Evolutionary conservation across 768 basidiomycete species (phyloP).

Genomic region (Pisolithus tinctorius): DNA sequence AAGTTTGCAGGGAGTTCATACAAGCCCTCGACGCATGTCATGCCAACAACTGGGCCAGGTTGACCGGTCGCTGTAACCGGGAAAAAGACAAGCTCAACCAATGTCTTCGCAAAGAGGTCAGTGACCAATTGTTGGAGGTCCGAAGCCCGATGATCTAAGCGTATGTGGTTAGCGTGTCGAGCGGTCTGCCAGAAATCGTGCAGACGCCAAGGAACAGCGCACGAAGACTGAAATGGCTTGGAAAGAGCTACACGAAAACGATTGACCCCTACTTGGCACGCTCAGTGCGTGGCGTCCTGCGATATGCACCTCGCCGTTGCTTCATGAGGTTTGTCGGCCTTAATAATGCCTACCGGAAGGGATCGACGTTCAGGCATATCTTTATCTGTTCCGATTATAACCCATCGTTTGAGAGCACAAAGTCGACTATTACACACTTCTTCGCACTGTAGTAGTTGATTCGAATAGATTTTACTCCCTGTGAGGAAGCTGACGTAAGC

Average conservation of each 20-base stretch:
- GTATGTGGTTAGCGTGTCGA: constrained; percentile 41
- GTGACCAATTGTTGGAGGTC: constrained; percentile 2
- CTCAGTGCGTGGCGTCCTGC: too few species aligned
- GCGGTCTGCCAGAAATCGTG: constrained; percentile 54
- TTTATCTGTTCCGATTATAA: too few species aligned
- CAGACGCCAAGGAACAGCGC: constrained; percentile 49
- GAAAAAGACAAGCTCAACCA: constrained; percentile 61
- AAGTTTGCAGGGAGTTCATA: constrained; percentile 73
- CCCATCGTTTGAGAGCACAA: too few species aligned
- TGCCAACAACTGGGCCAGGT: constrained; percentile 51
- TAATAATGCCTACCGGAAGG: too few species aligned
- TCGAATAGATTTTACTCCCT: too few species aligned
- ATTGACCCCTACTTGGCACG: constrained; percentile 10
- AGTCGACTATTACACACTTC: too few species aligned
- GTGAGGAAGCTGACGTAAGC: too few species aligned
- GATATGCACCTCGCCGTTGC: too few species aligned
- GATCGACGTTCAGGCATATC: too few species aligned
- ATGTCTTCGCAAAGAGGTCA: constrained; percentile 68
- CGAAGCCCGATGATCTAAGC: neutral
- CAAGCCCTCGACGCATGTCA: constrained; percentile 72
- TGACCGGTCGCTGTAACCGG: constrained; percentile 64
- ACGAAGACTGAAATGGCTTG: constrained; percentile 52
- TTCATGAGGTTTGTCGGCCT: too few species aligned
- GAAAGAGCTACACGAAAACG: constrained; percentile 52
- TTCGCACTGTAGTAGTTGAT: too few species aligned